Base-by-base conservation (phyloP, 23 red algal genomes). In the Gracilaria gracilis region DNA sequence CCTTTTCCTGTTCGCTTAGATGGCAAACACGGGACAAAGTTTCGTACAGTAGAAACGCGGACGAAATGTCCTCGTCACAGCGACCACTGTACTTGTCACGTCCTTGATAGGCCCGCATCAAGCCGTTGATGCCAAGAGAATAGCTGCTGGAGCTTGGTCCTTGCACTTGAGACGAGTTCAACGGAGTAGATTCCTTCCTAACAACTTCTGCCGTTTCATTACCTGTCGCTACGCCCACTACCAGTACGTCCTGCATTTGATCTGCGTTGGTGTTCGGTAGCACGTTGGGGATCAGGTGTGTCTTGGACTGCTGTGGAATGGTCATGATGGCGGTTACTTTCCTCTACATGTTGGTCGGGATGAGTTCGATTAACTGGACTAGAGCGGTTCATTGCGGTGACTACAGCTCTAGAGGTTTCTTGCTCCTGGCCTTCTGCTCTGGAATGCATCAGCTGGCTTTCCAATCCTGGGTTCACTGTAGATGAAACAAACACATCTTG, bases 41-140 rank as follows among this genome's bases (percentile, higher is more conserved):
- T 50, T 85, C 58, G 35, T 85, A 70, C 17, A 85, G 0, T 32
- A 70, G 58, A 49, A 70, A 85, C 0, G 81, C n/a, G 16, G 53
- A 59, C 49, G 80, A 39, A 40, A 83, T 51, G 55, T 83, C 80
- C 13, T 83, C 80, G 27, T 83, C 80, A 59, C 51, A 83, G 6
- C 53, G 36, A 32, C 80, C 57, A 1, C 57, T 62, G 57, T 25
- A 83, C n/a, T 59, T 83, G 0, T 83, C 29, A 25, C 9, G 50
- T 21, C 80, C 80, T 36, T 83, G 6, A 23, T 39, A 83, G 4
- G 80, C 51, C 9, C 57, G 49, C 80, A 83, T 83, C 0, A 83
- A 65, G 6, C 53, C 80, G 0, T 83, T 59, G n/a, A 62, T 83
- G 29, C 51, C 49, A 12, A 83, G 51, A 48, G 62, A 67, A 35